Conservation (phyloP, 2,329 filamentous ascomycete genomes). For the Diaporthe sp. region DNA sequence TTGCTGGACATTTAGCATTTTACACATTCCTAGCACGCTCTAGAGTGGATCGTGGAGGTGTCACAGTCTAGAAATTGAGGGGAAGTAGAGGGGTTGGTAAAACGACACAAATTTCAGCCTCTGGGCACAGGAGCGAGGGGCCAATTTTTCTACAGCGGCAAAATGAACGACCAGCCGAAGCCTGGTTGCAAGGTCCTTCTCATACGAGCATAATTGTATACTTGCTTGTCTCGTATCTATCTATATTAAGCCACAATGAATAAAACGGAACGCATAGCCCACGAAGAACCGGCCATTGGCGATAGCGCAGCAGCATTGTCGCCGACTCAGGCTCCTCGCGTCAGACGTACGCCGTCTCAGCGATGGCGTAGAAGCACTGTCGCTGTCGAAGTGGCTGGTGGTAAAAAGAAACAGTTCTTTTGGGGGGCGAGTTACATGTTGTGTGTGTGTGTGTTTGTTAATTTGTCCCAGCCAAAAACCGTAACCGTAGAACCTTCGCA, state of each 20-base stretch:
- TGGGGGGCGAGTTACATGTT: constrained; percentile 38
- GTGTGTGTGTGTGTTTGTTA: background rate
- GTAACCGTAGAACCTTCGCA: constrained; percentile 44
- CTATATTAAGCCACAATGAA: constrained; percentile 20
- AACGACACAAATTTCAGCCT: background rate
- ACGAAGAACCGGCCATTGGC: constrained; percentile 46
- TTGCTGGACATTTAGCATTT: background rate
- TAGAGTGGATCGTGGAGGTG: background rate
- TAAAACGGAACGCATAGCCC: constrained; percentile 38
- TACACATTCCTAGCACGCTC: background rate
- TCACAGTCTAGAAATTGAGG: too few species aligned
- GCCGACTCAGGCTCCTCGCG: constrained; percentile 58
- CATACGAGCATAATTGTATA: background rate
- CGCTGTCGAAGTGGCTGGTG: constrained; percentile 59
- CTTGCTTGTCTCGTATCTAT: background rate
- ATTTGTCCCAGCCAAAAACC: constrained; percentile 38
- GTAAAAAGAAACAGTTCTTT: constrained; percentile 34
- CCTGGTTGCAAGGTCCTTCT: background rate
- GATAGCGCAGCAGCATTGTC: constrained; percentile 71
- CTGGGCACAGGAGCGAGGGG: background rate
- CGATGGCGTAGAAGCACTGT: constrained; percentile 70
- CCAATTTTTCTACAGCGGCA: background rate
- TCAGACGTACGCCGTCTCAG: constrained; percentile 64
- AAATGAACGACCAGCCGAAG: background rate
- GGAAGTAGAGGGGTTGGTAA: too few species aligned